A percentile compares a stretch with the other conserved stretches of the same genome.
phyloP scores from a whole-genome alignment of 2,329 filamentous ascomycete genomes.

The Graphilbum sp. region DNA sequence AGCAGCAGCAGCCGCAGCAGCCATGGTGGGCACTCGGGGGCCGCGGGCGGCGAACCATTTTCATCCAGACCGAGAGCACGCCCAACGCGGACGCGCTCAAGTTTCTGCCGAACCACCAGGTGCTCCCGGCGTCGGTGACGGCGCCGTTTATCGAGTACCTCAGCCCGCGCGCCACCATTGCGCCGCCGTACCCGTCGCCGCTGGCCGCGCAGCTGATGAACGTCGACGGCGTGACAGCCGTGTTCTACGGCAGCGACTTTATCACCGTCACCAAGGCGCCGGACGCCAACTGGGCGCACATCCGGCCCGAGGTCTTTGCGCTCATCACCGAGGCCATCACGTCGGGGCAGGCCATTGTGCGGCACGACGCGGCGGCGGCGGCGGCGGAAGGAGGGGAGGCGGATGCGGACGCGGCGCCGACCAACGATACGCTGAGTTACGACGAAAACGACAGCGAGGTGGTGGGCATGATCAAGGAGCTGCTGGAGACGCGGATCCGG shows the following conservation, averaged over 20 bases:
- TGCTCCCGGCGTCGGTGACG: constrained; percentile 59
- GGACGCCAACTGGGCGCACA: constrained; percentile 82
- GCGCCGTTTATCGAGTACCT: constrained; percentile 85
- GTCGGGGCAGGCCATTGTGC: constrained; percentile 67
- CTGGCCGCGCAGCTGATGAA: constrained; percentile 82
- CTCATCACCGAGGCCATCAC: constrained; percentile 88
- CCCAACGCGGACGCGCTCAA: constrained; percentile 94
- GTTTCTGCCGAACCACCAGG: constrained; percentile 78
- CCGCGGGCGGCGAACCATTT: constrained; percentile 54
- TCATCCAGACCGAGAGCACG: constrained; percentile 92
- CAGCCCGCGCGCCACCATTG: constrained; percentile 70
- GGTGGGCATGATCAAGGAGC: constrained; percentile 95
- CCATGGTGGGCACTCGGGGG: constrained; percentile 9
- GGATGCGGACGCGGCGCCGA: constrained; percentile 20
- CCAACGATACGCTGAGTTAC: constrained; percentile 60
- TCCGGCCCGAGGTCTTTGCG: constrained; percentile 89
- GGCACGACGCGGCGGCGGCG: constrained; percentile 28
- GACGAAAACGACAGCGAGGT: constrained; percentile 88
- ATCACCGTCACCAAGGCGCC: constrained; percentile 89
- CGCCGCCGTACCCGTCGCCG: constrained; percentile 78
- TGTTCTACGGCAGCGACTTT: constrained; percentile 91
- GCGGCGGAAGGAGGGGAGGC: not conserved
- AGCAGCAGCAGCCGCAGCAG: constrained; percentile 10
- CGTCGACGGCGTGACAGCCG: constrained; percentile 83
- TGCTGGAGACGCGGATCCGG: constrained; percentile 85